phyloP scores from a whole-genome alignment of 2,329 filamentous ascomycete genomes.

The Pseudogymnoascus sp. region DNA sequence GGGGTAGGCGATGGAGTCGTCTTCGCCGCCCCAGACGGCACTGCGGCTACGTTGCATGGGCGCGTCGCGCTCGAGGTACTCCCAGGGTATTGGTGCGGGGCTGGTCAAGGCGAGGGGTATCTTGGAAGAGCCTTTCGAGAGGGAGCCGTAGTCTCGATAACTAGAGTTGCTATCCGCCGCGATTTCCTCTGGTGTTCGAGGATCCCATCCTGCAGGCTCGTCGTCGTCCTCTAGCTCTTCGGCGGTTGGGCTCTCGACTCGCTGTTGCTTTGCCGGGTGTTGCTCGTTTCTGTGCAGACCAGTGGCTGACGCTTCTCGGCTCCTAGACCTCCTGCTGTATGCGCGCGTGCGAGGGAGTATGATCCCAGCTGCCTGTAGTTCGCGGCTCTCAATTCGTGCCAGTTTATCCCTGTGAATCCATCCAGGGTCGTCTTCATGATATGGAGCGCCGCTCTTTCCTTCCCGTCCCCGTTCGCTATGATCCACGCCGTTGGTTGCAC shows the following conservation, averaged over 20 bases:
- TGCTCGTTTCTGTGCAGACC: constrained; percentile 33
- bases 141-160: constrained; percentile 45
- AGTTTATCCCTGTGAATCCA: constrained; percentile 86
- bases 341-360: constrained; percentile 47
- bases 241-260: constrained; percentile 31
- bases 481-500: constrained; percentile 23
- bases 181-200: constrained; percentile 70
- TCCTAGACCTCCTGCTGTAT: constrained; percentile 43
- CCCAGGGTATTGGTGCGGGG: constrained; percentile 63
- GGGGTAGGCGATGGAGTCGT: constrained; percentile 49
- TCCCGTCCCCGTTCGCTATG: constrained; percentile 20
- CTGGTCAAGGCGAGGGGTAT: constrained; percentile 82
- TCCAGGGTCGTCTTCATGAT: constrained; percentile 38
- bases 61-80: constrained; percentile 66
- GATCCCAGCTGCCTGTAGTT: constrained; percentile 72
- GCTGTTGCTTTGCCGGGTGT: constrained; percentile 36
- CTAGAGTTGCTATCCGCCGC: constrained; percentile 47
- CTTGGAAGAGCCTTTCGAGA: constrained; percentile 59
- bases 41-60: constrained; percentile 55
- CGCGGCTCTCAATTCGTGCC: constrained; percentile 70
- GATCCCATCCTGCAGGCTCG: constrained; percentile 55
- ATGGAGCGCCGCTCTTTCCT: constrained; percentile 6
- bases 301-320: constrained; percentile 26
- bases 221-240: constrained; percentile 35
- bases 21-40: constrained; percentile 44